Evolutionary conservation across 441 rosid genomes (phyloP).

Genomic region (Isatis lusitanica): DNA sequence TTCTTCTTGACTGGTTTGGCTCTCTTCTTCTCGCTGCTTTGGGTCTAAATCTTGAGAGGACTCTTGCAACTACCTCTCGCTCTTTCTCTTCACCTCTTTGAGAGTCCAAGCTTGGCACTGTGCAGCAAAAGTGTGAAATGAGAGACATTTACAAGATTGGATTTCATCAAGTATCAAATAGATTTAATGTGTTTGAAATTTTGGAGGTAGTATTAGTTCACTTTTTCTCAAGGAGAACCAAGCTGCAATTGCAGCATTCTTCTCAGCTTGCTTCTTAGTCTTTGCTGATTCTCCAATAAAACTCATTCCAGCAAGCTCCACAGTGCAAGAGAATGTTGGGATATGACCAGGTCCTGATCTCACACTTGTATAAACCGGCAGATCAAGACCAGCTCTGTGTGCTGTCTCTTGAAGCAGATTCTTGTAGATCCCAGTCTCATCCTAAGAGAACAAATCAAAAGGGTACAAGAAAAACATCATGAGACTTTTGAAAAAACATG

Average conservation of each 20-base stretch:
- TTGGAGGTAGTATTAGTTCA: constrained; percentile 8
- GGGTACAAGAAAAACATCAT: not conserved
- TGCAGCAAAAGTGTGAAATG: not conserved
- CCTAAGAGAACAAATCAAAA: constrained; percentile 42
- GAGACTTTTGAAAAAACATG: not conserved
- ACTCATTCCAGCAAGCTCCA: constrained; percentile 74
- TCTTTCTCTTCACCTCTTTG: constrained; percentile 44
- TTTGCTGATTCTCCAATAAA: constrained; percentile 71
- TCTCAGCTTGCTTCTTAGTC: constrained; percentile 86
- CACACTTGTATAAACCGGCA: constrained; percentile 71
- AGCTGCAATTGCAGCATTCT: constrained; percentile 79
- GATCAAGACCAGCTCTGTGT: constrained; percentile 69
- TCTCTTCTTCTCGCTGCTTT: constrained; percentile 51
- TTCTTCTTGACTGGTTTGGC: constrained; percentile 50
- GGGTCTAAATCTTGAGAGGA: constrained; percentile 48
- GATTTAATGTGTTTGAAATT: not conserved
- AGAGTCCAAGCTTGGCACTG: constrained; percentile 52
- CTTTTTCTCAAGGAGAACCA: constrained; percentile 75
- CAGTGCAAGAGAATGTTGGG: constrained; percentile 65
- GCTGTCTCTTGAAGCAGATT: constrained; percentile 80
- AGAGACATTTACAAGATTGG: constrained; percentile 4
- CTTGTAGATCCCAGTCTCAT: constrained; percentile 85
- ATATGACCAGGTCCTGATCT: constrained; percentile 83
- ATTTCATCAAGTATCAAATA: not conserved
- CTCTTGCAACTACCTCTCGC: constrained; percentile 52